phyloP scores from a whole-genome alignment of 306 rosid genomes.

The Gynostemma pentaphyllum region DNA sequence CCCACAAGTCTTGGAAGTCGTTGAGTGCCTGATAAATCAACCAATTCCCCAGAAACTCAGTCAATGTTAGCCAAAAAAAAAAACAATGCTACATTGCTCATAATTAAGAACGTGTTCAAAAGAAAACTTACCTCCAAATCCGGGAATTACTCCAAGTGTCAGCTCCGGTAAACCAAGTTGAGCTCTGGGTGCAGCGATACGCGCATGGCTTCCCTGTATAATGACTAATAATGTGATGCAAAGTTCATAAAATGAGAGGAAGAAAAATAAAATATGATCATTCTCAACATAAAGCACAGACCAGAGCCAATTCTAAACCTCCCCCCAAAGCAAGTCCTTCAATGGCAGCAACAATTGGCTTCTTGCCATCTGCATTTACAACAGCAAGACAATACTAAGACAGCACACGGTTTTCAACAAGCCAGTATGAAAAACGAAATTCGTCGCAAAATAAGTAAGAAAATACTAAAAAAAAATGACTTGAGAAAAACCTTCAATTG shows the following conservation, averaged over 20 bases:
- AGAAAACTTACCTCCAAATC: conserved; percentile 71
- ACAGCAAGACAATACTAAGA: background rate
- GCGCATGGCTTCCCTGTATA: conserved; percentile 86
- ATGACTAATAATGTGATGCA: conserved; percentile 6
- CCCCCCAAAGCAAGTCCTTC: conserved; percentile 98
- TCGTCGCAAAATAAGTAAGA: background rate
- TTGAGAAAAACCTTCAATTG: conserved; percentile 53
- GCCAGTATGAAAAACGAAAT: background rate
- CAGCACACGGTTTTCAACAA: background rate
- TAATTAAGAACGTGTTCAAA: conserved; percentile 9
- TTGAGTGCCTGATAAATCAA: conserved; percentile 65
- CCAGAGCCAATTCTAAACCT: conserved; percentile 93
- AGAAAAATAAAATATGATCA: background rate
- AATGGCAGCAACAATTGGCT: conserved; percentile 87
- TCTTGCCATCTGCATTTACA: conserved; percentile 56
- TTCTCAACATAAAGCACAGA: conserved; percentile 28
- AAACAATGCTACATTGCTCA: conserved; percentile 1
- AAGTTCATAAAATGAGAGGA: background rate
- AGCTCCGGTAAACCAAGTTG: conserved; percentile 93
- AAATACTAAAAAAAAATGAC: background rate
- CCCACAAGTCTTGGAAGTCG: conserved; percentile 97
- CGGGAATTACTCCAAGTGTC: conserved; percentile 87
- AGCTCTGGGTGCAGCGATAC: conserved; percentile 70
- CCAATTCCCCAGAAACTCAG: conserved; percentile 19
- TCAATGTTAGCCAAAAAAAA: background rate